Evolutionary conservation across 192 early-diverging fungal genomes (phyloP).

Genomic region (Phlyctochytrium arcticum): DNA sequence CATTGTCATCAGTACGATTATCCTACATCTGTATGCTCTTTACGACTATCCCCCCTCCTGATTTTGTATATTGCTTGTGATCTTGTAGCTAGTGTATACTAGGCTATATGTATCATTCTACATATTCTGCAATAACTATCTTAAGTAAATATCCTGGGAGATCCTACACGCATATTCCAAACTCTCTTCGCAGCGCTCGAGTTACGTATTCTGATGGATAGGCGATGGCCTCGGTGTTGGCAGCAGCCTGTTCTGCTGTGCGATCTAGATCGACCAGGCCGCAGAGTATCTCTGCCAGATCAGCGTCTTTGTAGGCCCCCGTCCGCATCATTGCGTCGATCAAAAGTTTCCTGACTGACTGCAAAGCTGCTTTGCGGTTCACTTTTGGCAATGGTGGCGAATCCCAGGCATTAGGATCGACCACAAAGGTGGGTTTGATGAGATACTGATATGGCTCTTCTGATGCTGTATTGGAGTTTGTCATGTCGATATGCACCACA

Average conservation of each 20-base stretch:
- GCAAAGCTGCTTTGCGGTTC: not conserved
- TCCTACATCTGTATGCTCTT: too few relatives aligned
- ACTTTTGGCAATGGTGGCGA: not conserved
- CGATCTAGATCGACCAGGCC: slow-evolving; percentile 7
- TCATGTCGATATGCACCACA: slow-evolving; percentile 3
- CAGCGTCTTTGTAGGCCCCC: slow-evolving; percentile 10
- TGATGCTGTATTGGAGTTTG: not conserved
- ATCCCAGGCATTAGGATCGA: not conserved
- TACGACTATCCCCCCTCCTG: too few relatives aligned
- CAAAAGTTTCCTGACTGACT: slow-evolving; percentile 6
- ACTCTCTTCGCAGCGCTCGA: slow-evolving; percentile 13
- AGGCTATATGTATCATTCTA: too few relatives aligned
- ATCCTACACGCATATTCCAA: too few relatives aligned
- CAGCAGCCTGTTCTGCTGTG: not conserved
- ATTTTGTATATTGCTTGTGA: too few relatives aligned
- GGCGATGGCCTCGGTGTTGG: not conserved
- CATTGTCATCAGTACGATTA: too few relatives aligned
- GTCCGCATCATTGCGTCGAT: slow-evolving; percentile 15
- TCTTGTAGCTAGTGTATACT: too few relatives aligned
- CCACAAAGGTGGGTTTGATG: too few relatives aligned
- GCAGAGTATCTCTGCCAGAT: slow-evolving; percentile 13
- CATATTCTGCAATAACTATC: too few relatives aligned
- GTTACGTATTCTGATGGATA: not conserved
- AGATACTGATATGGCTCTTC: not conserved
- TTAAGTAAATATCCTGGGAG: too few relatives aligned